Conservation (phyloP, 2,329 filamentous ascomycete genomes). For the Ceratocystis harringtonii region DNA sequence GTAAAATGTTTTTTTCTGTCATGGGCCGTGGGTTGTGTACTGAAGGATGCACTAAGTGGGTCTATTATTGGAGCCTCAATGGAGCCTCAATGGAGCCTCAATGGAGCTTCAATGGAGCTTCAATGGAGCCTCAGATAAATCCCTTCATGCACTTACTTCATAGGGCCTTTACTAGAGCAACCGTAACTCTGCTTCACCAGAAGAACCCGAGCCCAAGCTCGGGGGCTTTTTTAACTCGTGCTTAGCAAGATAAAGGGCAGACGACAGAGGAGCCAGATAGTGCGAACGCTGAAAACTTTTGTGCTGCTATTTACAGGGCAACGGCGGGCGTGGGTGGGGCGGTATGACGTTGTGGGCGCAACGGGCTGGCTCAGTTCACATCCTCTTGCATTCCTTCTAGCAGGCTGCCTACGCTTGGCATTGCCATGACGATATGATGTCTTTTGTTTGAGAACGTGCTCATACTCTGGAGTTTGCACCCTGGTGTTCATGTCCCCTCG, state of each 20-base stretch:
- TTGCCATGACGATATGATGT: no score
- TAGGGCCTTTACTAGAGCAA: neutral
- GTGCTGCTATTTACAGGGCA: slow-evolving; percentile 5
- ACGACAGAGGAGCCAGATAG: neutral
- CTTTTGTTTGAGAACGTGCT: no score
- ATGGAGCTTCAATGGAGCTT: slow-evolving; percentile 13
- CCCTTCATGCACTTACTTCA: neutral
- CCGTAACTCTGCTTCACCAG: neutral
- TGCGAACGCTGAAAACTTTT: neutral
- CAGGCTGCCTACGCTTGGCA: neutral
- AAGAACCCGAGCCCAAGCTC: neutral
- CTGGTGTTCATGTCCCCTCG: no score
- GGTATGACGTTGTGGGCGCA: slow-evolving; percentile 14
- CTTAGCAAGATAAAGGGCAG: neutral
- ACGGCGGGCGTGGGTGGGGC: neutral
- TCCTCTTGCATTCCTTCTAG: slow-evolving; percentile 9
- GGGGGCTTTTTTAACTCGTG: neutral
- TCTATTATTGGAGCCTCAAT: slow-evolving; percentile 16
- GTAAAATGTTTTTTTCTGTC: neutral
- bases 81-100: neutral
- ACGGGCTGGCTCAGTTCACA: neutral
- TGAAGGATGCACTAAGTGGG: slow-evolving; percentile 15
- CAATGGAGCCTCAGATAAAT: neutral
- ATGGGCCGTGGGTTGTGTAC: neutral
- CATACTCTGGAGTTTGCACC: no score